These are phyloP conservation scores for Phialemonium atrogriseum DNA, from an alignment of 2,329 filamentous ascomycete species.

Conservation along the genomic window DNA sequence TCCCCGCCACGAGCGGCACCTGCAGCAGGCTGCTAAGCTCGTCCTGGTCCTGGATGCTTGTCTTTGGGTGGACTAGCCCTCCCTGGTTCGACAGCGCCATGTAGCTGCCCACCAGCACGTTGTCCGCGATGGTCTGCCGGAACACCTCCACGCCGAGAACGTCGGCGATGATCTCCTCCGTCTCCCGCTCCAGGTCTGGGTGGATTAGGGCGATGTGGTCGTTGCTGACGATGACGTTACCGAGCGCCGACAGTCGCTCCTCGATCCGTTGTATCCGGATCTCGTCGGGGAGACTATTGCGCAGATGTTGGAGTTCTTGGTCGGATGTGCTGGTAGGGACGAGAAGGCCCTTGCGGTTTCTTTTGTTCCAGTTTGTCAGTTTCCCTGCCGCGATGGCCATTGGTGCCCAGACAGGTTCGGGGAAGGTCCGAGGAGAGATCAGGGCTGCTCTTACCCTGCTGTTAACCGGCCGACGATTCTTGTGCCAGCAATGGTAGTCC, in stretches of 20 bases:
- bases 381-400: too few species aligned
- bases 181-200: constrained; percentile 93
- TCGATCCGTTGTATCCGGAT: constrained; percentile 97
- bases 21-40: constrained; percentile 89
- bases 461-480: constrained; percentile 94
- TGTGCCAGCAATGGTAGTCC: constrained; percentile 92
- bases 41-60: constrained; percentile 94
- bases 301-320: constrained; percentile 94
- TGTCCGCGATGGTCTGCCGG: constrained; percentile 91
- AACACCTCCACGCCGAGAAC: constrained; percentile 85
- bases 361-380: too few species aligned
- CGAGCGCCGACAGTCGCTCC: constrained; percentile 88
- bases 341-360: constrained; percentile 93
- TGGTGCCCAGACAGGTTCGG: not conserved
- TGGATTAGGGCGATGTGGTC: constrained; percentile 96
- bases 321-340: constrained; percentile 95
- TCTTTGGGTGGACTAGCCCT: constrained; percentile 95
- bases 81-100: constrained; percentile 95
- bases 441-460: constrained; percentile 60
- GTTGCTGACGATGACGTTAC: constrained; percentile 94
- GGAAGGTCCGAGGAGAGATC: constrained; percentile 1
- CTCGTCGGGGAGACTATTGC: constrained; percentile 84
- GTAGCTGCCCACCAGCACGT: constrained; percentile 92
- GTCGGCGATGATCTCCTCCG: constrained; percentile 96
- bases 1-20: constrained; percentile 90